phyloP scores from a whole-genome alignment of 352 stramenopile genomes.

The Phytophthora quininea region DNA sequence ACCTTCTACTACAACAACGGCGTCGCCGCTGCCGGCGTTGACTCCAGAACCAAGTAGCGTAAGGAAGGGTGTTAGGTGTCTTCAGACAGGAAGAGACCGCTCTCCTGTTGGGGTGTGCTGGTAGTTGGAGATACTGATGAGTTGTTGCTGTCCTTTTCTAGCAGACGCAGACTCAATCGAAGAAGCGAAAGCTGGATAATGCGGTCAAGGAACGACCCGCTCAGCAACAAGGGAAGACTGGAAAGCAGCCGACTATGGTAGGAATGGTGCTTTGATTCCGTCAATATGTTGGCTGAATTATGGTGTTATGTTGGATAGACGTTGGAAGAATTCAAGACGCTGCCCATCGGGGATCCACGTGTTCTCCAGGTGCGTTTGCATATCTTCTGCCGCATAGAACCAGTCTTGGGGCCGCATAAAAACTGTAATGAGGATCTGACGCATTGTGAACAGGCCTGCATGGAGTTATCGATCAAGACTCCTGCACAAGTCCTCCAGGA shows the following conservation, averaged over 20 bases:
- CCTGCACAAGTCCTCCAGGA: constrained; percentile 87
- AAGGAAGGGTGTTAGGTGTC: constrained; percentile 31
- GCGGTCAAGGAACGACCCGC: constrained; percentile 19
- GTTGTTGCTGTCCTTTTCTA: constrained; percentile 3
- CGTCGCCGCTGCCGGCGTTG: constrained; percentile 1
- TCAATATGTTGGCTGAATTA: neutral
- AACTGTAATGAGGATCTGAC: neutral
- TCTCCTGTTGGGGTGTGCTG: constrained; percentile 18
- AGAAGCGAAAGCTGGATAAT: constrained; percentile 53
- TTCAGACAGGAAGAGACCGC: constrained; percentile 26
- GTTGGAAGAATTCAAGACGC: constrained; percentile 70
- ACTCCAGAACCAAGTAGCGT: constrained; percentile 34
- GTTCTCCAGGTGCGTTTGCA: constrained; percentile 57
- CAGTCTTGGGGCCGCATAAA: neutral
- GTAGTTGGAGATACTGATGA: neutral
- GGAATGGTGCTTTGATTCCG: neutral
- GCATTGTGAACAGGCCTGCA: constrained; percentile 51
- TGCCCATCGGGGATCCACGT: constrained; percentile 62
- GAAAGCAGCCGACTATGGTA: constrained; percentile 48
- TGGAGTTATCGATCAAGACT: constrained; percentile 82
- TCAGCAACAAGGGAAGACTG: constrained; percentile 11
- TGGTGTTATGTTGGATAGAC: constrained; percentile 30
- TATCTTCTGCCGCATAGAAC: constrained; percentile 16
- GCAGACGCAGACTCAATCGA: constrained; percentile 26
- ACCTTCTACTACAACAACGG: neutral